Evolutionary conservation across 441 rosid genomes (phyloP).

Genomic region (California macrophylla): DNA sequence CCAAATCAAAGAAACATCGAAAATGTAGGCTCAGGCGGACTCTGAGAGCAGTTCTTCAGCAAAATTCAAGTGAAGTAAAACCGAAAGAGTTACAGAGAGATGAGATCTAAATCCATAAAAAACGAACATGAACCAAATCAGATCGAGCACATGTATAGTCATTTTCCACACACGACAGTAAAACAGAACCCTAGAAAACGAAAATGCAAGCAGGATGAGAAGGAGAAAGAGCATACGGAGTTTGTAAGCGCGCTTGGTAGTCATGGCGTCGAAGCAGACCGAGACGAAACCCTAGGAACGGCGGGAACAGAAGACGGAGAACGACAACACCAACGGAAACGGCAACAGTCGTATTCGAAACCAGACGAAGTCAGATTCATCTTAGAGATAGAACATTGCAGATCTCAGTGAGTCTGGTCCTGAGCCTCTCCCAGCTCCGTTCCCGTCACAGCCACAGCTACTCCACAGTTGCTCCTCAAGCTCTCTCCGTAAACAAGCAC

Average conservation of each 20-base stretch:
- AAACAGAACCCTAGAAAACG: neutral
- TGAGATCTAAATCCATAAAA: slow-evolving; percentile 16
- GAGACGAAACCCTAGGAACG: slow-evolving; percentile 27
- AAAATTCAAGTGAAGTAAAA: slow-evolving; percentile 15
- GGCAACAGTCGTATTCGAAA: neutral
- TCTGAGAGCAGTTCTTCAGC: slow-evolving; percentile 13
- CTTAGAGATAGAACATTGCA: neutral
- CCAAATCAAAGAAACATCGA: neutral
- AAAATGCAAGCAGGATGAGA: neutral
- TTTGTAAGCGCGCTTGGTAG: slow-evolving; percentile 98
- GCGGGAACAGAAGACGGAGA: neutral
- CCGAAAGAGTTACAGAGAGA: neutral
- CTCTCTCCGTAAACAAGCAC: no score
- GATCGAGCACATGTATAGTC: neutral
- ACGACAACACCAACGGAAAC: no score
- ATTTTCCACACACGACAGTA: neutral
- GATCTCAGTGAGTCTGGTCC: neutral
- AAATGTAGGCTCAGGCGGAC: neutral
- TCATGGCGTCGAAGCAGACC: slow-evolving; percentile 40
- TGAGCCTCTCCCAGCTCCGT: no score
- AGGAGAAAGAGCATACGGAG: slow-evolving; percentile 73
- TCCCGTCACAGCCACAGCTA: neutral
- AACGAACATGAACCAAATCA: neutral
- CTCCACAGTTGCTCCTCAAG: neutral
- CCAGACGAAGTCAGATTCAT: neutral